These are phyloP conservation scores for Penicillium sp. DNA, from an alignment of 2,329 filamentous ascomycete species.

Conservation along the genomic window DNA sequence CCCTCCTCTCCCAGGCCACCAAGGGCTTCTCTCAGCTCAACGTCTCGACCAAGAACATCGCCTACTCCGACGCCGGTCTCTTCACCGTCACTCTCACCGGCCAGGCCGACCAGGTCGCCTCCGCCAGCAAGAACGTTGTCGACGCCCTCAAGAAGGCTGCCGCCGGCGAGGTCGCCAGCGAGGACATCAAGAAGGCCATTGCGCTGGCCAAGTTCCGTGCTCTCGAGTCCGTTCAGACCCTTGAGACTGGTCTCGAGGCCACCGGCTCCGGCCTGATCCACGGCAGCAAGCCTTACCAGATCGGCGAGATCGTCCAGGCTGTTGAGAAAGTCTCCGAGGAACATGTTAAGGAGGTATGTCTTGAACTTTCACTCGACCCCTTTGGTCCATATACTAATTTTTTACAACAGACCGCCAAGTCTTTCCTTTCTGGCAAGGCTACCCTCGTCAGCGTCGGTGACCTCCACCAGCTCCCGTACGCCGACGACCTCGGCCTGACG, in stretches of 20 bases:
- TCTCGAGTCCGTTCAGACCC: constrained; percentile 75
- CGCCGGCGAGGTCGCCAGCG: constrained; percentile 70
- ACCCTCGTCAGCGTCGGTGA: constrained; percentile 88
- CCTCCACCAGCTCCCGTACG: constrained; percentile 84
- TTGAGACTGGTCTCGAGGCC: constrained; percentile 72
- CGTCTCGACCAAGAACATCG: constrained; percentile 71
- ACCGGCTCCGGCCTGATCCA: constrained; percentile 82
- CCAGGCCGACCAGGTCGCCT: constrained; percentile 67
- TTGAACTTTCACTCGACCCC: background rate
- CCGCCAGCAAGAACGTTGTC: constrained; percentile 72
- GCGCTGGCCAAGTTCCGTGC: constrained; percentile 91
- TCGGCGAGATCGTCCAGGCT: constrained; percentile 73
- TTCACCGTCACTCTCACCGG: constrained; percentile 80
- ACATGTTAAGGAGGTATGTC: constrained; percentile 78
- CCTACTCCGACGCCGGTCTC: constrained; percentile 93
- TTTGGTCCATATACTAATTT: constrained; percentile 23
- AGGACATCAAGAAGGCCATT: constrained; percentile 87
- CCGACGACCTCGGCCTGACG: constrained; percentile 88
- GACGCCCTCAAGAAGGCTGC: constrained; percentile 80
- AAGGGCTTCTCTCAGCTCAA: constrained; percentile 64
- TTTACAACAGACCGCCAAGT: constrained; percentile 71
- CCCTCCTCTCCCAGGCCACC: constrained; percentile 77
- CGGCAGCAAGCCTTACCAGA: constrained; percentile 77
- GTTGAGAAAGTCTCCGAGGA: constrained; percentile 80
- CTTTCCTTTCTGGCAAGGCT: constrained; percentile 82